These are phyloP conservation scores for Sordariomycetes sp. DNA, from an alignment of 2,329 filamentous ascomycete species.

Conservation along the genomic window DNA sequence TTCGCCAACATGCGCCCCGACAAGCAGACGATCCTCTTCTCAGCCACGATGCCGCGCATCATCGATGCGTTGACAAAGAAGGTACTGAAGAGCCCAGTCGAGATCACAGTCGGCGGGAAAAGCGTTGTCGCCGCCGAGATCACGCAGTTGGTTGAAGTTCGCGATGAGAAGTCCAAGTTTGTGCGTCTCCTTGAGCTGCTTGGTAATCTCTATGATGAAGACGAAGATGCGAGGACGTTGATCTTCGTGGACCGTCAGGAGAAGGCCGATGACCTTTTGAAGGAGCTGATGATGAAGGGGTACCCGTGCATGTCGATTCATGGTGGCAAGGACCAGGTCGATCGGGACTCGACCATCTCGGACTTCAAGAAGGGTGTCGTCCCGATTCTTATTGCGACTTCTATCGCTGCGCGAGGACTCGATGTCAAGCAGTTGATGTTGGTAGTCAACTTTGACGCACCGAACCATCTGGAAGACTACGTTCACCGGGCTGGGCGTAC, in stretches of 20 bases:
- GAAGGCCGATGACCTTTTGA: slow-evolving; percentile 68
- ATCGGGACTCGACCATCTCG: slow-evolving; percentile 80
- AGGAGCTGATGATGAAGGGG: slow-evolving; percentile 68
- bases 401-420: slow-evolving; percentile 84
- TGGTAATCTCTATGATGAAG: slow-evolving; percentile 71
- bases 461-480: slow-evolving; percentile 92
- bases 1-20: slow-evolving; percentile 84
- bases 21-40: slow-evolving; percentile 89
- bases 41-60: slow-evolving; percentile 86
- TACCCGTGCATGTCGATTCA: slow-evolving; percentile 92
- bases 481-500: slow-evolving; percentile 91
- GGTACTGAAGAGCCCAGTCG: slow-evolving; percentile 69
- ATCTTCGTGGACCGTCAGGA: slow-evolving; percentile 92
- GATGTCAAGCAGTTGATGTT: slow-evolving; percentile 94
- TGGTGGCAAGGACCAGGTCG: slow-evolving; percentile 85
- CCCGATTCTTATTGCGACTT: slow-evolving; percentile 86
- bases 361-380: slow-evolving; percentile 90
- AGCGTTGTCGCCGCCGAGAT: slow-evolving; percentile 86
- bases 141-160: slow-evolving; percentile 81
- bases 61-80: slow-evolving; percentile 89
- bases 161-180: slow-evolving; percentile 74
- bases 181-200: slow-evolving; percentile 71
- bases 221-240: slow-evolving; percentile 80
- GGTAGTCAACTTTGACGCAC: slow-evolving; percentile 90
- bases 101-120: slow-evolving; percentile 83